A percentile compares a stretch with the other conserved stretches of the same genome.
Evolutionary conservation across 2,329 filamentous ascomycete species (phyloP).

Genomic region (Coniella vitis): DNA sequence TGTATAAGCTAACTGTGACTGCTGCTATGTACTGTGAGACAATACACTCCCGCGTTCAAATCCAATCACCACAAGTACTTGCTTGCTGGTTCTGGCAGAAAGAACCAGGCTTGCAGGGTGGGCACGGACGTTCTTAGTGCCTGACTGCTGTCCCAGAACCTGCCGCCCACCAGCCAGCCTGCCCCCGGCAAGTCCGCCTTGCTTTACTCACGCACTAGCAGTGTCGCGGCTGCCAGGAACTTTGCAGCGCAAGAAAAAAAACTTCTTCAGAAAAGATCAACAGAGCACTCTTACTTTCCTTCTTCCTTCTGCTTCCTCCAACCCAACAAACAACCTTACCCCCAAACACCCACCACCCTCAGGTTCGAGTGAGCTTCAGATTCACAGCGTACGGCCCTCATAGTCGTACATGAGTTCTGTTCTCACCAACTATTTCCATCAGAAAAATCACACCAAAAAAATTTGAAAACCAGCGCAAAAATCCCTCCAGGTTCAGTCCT

Average conservation of each 20-base stretch:
- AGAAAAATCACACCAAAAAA: conserved; percentile 54
- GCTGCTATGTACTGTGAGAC: no score
- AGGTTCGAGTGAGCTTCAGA: conserved; percentile 39
- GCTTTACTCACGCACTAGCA: background rate
- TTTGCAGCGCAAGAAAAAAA: conserved; percentile 8
- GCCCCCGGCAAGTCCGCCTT: background rate
- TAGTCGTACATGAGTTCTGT: conserved; percentile 51
- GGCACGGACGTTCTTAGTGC: no score
- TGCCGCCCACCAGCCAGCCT: background rate
- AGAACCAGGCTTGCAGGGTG: no score
- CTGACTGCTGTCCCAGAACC: background rate
- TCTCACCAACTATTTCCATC: conserved; percentile 47
- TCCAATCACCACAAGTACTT: no score
- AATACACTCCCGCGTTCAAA: no score
- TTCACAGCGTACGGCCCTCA: conserved; percentile 40
- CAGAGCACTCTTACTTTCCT: conserved; percentile 1
- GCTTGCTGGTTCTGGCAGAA: no score
- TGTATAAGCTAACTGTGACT: no score
- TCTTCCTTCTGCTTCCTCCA: conserved; percentile 32
- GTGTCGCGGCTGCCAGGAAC: conserved; percentile 9
- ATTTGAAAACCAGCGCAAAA: conserved; percentile 49
- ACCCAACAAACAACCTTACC: conserved; percentile 38
- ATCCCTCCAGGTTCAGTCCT: conserved; percentile 21
- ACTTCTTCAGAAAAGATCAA: conserved; percentile 13
- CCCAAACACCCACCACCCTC: conserved; percentile 34